Evolutionary conservation across 768 basidiomycete genomes (phyloP), one percentile per base, ranked within the genome.

Genomic region (Pleurotus tuoliensis): DNA sequence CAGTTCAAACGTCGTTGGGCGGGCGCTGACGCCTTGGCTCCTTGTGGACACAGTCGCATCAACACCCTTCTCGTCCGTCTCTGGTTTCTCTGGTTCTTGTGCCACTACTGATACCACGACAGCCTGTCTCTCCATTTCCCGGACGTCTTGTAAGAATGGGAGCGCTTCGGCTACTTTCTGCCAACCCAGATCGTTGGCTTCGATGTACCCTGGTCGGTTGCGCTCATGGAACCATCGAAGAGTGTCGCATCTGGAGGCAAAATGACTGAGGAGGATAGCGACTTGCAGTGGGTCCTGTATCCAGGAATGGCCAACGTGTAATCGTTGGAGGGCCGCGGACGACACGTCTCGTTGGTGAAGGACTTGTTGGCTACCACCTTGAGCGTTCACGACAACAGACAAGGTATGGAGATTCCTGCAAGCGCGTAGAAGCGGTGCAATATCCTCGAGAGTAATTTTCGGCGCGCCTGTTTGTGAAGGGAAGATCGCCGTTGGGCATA

Each of bases 141-240:
- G 86, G 58, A 91, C 70, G 55, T 72, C 73, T 66, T 91, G 90
- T 22, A 92, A 68, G 65, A 84, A 83, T n/a, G 90, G 89, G 55
- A 92, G 76, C 61, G 79, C 81, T 49, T 90, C 87, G 1, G 76
- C 76, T 25, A 83, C 84, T 47, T 73, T 79, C 68, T 89, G 86
- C 90, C 90, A 92, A 16, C 73, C 78, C 55, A 76, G 77, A 9
- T 84, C 82, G 62, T 90, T 83, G 30, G 76, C 73, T 66, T 92
- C 89, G 48, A 84, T 74, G 62, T 77, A 86, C 4, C 87, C 86
- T 0, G 81, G 77, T n/a, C 88, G 77, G 62, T 82, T 90, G 70
- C 85, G 87, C 64, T 89, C 88, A 63, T 86, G 82, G 76, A 90
- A 90, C 82, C 82, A 90, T 68, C 84, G 87, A 51, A 92, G 68